A percentile compares a stretch with the other conserved stretches of the same genome.
Evolutionary conservation across 331 rosid genomes (phyloP).

Genomic region (Saraca asoca): DNA sequence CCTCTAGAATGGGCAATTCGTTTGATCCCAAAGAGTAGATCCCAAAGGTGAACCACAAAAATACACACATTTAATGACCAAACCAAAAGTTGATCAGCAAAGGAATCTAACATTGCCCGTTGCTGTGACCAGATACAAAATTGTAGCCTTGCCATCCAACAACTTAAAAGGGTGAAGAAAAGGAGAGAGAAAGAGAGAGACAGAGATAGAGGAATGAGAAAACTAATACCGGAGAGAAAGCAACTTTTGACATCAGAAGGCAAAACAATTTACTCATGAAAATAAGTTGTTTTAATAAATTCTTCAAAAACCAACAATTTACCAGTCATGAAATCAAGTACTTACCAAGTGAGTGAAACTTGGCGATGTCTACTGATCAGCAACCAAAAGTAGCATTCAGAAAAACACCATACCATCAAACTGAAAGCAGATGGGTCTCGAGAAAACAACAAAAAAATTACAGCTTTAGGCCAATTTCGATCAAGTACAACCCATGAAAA

Average conservation of each 20-base stretch:
- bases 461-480: slow-evolving; percentile 31
- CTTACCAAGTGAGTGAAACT: slow-evolving; percentile 45
- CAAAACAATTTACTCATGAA: slow-evolving; percentile 38
- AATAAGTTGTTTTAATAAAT: slow-evolving; percentile 27
- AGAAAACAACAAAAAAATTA: slow-evolving; percentile 37
- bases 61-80: slow-evolving; percentile 16
- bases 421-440: slow-evolving; percentile 40
- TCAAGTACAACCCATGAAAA: slow-evolving; percentile 45
- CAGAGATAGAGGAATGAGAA: too few relatives aligned
- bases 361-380: slow-evolving; percentile 29
- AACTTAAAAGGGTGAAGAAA: slow-evolving; percentile 6
- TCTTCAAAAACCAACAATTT: slow-evolving; percentile 34
- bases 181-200: not conserved
- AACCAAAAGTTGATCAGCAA: not conserved
- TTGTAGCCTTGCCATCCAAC: slow-evolving; percentile 33
- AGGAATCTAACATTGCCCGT: slow-evolving; percentile 11
- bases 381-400: slow-evolving; percentile 32
- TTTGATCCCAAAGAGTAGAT: slow-evolving; percentile 28
- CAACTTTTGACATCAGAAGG: slow-evolving; percentile 35
- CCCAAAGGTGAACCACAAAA: slow-evolving; percentile 30
- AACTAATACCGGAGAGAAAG: slow-evolving; percentile 18
- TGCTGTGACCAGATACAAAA: slow-evolving; percentile 25
- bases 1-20: slow-evolving; percentile 12
- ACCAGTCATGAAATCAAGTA: slow-evolving; percentile 37
- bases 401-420: slow-evolving; percentile 26